phyloP scores from a whole-genome alignment of 73 alveolate genomes.

The Tetrahymena thermophila region DNA sequence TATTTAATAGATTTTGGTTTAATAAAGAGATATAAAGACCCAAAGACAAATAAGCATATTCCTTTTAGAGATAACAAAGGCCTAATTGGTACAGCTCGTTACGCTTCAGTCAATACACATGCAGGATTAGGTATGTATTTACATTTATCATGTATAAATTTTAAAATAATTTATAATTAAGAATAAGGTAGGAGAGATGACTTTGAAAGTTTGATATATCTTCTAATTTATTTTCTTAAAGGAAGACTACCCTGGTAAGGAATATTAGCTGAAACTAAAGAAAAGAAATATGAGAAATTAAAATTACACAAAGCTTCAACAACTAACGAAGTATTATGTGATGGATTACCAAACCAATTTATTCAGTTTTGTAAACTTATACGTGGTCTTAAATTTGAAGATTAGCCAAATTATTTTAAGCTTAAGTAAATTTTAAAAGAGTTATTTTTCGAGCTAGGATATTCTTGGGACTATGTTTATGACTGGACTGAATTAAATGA shows the following conservation, averaged over 20 bases:
- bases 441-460: not conserved
- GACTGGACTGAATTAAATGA: not conserved
- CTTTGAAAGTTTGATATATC: constrained; percentile 55
- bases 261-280: constrained; percentile 40
- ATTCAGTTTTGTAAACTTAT: constrained; percentile 1
- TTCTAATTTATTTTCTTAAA: constrained; percentile 48
- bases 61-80: constrained; percentile 50
- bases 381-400: not conserved
- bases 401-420: not conserved
- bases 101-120: constrained; percentile 89
- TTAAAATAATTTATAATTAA: not conserved
- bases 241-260: constrained; percentile 59
- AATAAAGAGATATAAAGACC: constrained; percentile 55
- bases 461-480: not conserved
- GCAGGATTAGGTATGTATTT: constrained; percentile 37
- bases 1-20: constrained; percentile 67
- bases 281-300: constrained; percentile 15
- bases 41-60: constrained; percentile 51
- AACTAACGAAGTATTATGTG: constrained; percentile 30
- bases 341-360: constrained; percentile 48
- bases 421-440: not conserved
- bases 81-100: constrained; percentile 88
- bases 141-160: not conserved
- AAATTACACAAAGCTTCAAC: not conserved
- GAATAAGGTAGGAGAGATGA: constrained; percentile 73